Base-by-base conservation (phyloP, 345 rosid species). In the Leavenworthia alabamica region DNA sequence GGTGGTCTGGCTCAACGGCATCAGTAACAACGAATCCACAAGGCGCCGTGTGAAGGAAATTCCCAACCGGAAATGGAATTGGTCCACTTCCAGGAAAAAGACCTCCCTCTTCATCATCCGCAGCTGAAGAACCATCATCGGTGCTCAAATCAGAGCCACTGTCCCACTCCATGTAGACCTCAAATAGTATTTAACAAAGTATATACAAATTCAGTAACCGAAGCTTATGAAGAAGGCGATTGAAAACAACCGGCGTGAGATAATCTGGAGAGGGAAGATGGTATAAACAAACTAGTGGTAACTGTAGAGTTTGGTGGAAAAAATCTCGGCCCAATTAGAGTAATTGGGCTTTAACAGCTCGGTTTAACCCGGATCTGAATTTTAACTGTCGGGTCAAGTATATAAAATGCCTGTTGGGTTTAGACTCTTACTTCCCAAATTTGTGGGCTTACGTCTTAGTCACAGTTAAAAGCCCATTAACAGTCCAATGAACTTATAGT, bases 71-170 rank as follows among this genome's bases (percentile, higher is more conserved):
- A 48, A 82, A 82, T 36, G 93, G 96, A 17, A 87, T 64, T 10
- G 86, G 83, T 45, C 81, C 82, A 2, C 76, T 78, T 7, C 73
- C 82, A 28, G 74, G 76, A 29, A 82, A 47, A 55, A 55, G n/a
- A 62, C 80, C 84, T 23, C 75, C 86, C 62, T 77, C 95, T 31
- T 82, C 97, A 19, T 87, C 97, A 39, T 82, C 86, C 3, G 47
- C 57, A 1, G 11, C 50, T 53, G 69, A 64, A 4, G 69, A 64
- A 45, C 40, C 72, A 6, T 67, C 72, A 26, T 81, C 95, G 8
- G 73, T 82, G 68, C 93, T 88, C 56, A 85, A 83, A 85, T 90
- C 97, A 79, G 97, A 87, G 72, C 76, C 74, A 73, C 97, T 90
- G 66, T 90, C 97, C 97, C 96, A 90, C 90, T 90, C 97, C 97